A percentile compares a stretch with the other conserved stretches of the same genome.
Conservation (phyloP, 768 basidiomycete genomes). For the Tylopilus vinaceipallidus region DNA sequence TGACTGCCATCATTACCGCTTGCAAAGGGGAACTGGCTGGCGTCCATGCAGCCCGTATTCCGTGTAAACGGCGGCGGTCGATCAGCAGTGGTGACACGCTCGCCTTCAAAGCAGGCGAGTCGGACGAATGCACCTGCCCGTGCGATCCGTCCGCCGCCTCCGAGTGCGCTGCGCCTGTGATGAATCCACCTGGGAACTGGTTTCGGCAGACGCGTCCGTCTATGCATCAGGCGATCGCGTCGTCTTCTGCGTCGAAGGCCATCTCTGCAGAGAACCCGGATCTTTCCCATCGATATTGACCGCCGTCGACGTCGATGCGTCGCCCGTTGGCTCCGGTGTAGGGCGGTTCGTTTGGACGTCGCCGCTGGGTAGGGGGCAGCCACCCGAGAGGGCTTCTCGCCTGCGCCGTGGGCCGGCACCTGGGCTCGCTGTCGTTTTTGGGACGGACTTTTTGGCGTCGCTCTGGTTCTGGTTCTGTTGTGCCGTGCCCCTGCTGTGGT, state of each 20-base stretch:
- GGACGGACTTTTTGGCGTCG: not conserved
- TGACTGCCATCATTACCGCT: constrained; percentile 45
- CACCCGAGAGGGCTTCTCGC: not conserved
- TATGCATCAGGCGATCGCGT: constrained; percentile 38
- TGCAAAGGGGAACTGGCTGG: constrained; percentile 31
- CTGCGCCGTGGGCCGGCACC: not conserved
- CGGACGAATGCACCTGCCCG: constrained; percentile 34
- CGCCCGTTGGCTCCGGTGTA: constrained; percentile 41
- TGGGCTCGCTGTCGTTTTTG: not conserved
- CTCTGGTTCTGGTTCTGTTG: not conserved
- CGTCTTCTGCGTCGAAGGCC: constrained; percentile 39
- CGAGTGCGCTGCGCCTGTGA: constrained; percentile 35
- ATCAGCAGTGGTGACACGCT: not conserved
- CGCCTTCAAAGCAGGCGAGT: not conserved
- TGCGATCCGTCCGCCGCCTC: constrained; percentile 37
- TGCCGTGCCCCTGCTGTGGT: not conserved
- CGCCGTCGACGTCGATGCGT: constrained; percentile 33
- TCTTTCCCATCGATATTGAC: constrained; percentile 23
- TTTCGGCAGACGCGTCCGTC: constrained; percentile 29
- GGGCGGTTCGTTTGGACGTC: constrained; percentile 31
- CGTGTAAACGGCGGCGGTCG: constrained; percentile 2
- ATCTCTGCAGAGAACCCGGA: constrained; percentile 27
- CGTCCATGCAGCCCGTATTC: constrained; percentile 41
- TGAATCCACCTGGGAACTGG: constrained; percentile 35
- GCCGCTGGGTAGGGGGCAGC: constrained; percentile 16